Conservation (phyloP, 192 early-diverging fungal genomes). For the Geranomyces variabilis region DNA sequence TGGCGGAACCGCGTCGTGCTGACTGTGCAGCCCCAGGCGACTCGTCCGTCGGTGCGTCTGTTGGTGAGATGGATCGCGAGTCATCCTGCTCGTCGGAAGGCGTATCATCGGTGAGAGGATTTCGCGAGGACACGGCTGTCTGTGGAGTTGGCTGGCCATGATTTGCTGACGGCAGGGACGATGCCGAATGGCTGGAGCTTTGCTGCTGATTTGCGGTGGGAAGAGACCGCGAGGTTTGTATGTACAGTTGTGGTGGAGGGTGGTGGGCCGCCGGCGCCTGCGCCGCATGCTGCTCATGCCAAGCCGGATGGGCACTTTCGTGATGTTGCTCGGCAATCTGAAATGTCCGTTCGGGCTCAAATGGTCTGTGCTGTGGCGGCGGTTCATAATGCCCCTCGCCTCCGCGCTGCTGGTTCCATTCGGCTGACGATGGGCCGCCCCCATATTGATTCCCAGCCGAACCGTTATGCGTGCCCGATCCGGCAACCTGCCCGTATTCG, state of each 20-base stretch:
- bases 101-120: not conserved
- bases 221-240: conserved; percentile 11
- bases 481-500: no score
- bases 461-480: no score
- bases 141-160: not conserved
- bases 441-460: no score
- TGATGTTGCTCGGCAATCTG: no score
- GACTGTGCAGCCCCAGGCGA: not conserved
- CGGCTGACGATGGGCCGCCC: no score
- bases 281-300: no score
- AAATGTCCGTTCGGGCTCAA: no score
- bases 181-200: not conserved
- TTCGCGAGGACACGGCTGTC: not conserved
- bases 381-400: no score
- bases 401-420: no score
- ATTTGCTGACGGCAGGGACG: not conserved
- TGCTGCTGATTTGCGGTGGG: not conserved
- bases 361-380: no score
- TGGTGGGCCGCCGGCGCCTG: not conserved
- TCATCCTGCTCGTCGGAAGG: not conserved
- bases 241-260: conserved; percentile 4
- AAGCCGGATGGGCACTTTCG: no score
- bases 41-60: not conserved
- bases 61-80: not conserved
- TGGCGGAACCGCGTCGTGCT: not conserved